Evolutionary conservation across 331 rosid species (phyloP).

Genomic region (Prunus yedoensis): DNA sequence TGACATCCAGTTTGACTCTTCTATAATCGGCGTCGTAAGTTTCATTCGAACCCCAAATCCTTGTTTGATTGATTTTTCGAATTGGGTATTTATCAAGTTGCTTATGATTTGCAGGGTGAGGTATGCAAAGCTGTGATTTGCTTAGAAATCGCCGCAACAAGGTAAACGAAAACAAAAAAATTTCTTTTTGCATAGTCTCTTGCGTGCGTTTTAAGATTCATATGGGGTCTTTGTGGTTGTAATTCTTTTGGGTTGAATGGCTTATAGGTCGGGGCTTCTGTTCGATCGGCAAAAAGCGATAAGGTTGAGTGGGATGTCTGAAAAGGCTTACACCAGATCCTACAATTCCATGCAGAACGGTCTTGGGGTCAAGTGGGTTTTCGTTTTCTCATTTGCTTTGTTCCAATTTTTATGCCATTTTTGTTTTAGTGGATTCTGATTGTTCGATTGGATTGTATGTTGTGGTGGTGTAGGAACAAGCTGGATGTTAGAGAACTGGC

Average conservation of each 20-base stretch:
- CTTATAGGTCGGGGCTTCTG: slow-evolving; percentile 43
- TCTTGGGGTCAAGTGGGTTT: slow-evolving; percentile 75
- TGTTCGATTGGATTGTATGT: slow-evolving; percentile 2
- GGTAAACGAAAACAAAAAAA: slow-evolving; percentile 25
- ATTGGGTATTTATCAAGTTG: neutral
- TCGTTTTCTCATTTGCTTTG: neutral
- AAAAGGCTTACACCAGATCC: slow-evolving; percentile 75
- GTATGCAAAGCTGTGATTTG: slow-evolving; percentile 80
- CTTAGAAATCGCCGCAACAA: slow-evolving; percentile 77
- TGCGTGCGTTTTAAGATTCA: too few relatives aligned
- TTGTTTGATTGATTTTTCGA: neutral
- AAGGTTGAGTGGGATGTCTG: slow-evolving; percentile 80
- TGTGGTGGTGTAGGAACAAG: slow-evolving; percentile 52
- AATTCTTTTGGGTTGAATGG: too few relatives aligned
- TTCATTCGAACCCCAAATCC: neutral
- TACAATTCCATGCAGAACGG: slow-evolving; percentile 80
- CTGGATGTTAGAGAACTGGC: slow-evolving; percentile 84
- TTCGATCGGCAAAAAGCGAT: slow-evolving; percentile 72
- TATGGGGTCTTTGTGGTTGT: too few relatives aligned
- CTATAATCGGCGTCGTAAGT: slow-evolving; percentile 69
- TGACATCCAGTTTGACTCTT: slow-evolving; percentile 81
- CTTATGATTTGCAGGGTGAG: slow-evolving; percentile 51
- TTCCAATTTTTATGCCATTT: neutral
- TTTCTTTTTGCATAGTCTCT: neutral
- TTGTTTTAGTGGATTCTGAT: neutral